These are phyloP conservation scores for Pezicula radicicola DNA, from an alignment of 2,329 filamentous ascomycete genomes.

Conservation along the genomic window DNA sequence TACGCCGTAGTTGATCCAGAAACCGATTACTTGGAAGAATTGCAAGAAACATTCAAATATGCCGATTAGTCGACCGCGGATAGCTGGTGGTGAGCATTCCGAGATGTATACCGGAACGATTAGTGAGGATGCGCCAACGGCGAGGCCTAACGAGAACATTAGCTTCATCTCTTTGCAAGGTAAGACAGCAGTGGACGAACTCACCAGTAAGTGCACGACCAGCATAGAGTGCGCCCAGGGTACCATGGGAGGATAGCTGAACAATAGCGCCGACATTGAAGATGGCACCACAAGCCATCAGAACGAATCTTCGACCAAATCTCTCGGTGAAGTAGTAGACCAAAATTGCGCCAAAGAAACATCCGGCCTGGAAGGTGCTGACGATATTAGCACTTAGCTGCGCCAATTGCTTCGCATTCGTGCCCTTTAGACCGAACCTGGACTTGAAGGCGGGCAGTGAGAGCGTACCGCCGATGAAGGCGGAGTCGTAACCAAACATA, in stretches of 20 bases:
- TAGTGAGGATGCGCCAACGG: slow-evolving; percentile 40
- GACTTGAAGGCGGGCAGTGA: neutral
- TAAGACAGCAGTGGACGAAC: no score
- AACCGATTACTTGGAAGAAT: no score
- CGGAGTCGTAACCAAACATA: slow-evolving; percentile 25
- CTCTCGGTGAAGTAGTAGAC: neutral
- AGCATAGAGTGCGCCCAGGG: slow-evolving; percentile 32
- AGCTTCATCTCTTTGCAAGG: no score
- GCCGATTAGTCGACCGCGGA: slow-evolving; percentile 35
- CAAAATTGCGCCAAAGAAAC: neutral
- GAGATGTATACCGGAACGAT: slow-evolving; percentile 32
- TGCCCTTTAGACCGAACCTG: neutral
- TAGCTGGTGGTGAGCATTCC: slow-evolving; percentile 35
- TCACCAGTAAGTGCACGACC: slow-evolving; percentile 39
- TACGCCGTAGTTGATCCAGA: neutral
- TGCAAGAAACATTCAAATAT: no score
- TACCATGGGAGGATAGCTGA: neutral
- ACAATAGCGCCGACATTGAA: no score
- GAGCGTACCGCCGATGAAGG: neutral
- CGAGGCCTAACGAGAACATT: slow-evolving; percentile 17
- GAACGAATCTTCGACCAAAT: neutral
- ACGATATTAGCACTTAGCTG: no score
- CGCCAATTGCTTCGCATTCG: neutral
- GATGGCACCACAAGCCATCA: no score
- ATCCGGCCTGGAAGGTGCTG: neutral